Evolutionary conservation across 768 basidiomycete species (phyloP), one percentile per base, ranked within the genome.

Genomic region (Gymnopilus dilepis): DNA sequence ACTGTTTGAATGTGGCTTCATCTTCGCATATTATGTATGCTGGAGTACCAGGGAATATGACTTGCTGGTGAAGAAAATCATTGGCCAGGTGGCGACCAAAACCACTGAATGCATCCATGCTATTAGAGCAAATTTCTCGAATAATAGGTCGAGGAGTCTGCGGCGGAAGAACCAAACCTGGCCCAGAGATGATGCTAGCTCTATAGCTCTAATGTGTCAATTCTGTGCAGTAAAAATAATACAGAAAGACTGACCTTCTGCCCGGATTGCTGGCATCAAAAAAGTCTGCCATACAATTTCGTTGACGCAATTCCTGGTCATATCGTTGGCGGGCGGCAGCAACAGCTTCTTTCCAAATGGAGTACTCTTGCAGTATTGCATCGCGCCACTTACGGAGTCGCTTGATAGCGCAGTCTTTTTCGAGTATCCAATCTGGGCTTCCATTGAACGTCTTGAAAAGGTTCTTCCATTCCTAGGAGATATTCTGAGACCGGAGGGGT

Each of bases 341-440:
- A 17, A 43, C 22, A 7, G 13, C 5, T 22, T 43, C 7, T 6
- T 6, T 22, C 15, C 21, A 43, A 5, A 43, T 6, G 7, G 6
- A 6, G n/a, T 22, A 17, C 12, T 30, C 24, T 13, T 59, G 13
- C 24, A 62, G 21, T 47, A 62, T 15, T 8, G 21, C 19, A 9
- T 4, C 8, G 28, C 64, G 41, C 65, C 65, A 65, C 22, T 19
- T 26, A 6, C 11, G 21, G 19, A 56, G 22, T 2, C 21, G 37
- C 8, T 4, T 24, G 13, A 30, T n/a, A 1, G 64, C 64, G 2
- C 37, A 26, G 3, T 12, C n/a, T 4, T 17, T 37, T 58, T 67
- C 64, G 17, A 47, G 33, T 15, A 60, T 26, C 66, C 66, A 67
- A 48, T 67, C 61, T 6, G 66, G 66, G 13, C 66, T 61, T 12